Base-by-base conservation (phyloP, 345 rosid species). In the Sonneratia caseolaris region DNA sequence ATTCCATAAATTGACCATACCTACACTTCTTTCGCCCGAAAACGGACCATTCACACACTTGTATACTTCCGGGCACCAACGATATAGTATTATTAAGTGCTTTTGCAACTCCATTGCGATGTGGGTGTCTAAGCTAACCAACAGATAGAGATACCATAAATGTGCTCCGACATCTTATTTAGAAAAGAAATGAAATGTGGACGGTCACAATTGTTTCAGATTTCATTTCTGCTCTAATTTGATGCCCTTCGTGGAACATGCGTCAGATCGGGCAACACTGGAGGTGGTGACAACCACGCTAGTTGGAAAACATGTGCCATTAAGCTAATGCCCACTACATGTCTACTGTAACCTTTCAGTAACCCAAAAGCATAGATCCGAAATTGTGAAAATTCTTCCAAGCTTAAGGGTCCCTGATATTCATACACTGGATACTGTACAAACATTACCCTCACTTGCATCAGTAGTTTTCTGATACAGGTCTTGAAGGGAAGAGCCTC, bases 401-500 rank as follows among this genome's bases (percentile, higher is more conserved):
- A 62, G 66, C 38, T 62, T 2, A 62, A 7, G 19, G 18, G 18
- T 62, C 19, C 7, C 66, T 4, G 37, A 15, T 62, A 27, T 32
- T 32, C 66, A 62, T 62, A 62, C 27, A 35, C 5, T 62, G 27
- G 66, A 32, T 62, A 62, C 27, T 62, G 66, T 62, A 62, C 66
- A 62, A 0, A 35, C 16, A 32, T 9, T 57, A 22, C 64, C 7
- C 27, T 62, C 27, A 24, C 37, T 11, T 13, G 47, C 38, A 70
- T 84, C 72, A 89, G 77, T 89, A 89, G 75, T 88, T 88, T 82
- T 89, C 92, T 37, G 90, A 78, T 22, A 85, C 96, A 45, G 92
- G 94, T 81, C 91, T 89, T 22, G 94, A 91, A 75, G 96, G 97
- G 62, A 91, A 91, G 22, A 91, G 90, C 77, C 97, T 85, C 80